Base-by-base conservation (phyloP, 805 yeast species). In the Wickerhamomyces subpelliculosus region DNA sequence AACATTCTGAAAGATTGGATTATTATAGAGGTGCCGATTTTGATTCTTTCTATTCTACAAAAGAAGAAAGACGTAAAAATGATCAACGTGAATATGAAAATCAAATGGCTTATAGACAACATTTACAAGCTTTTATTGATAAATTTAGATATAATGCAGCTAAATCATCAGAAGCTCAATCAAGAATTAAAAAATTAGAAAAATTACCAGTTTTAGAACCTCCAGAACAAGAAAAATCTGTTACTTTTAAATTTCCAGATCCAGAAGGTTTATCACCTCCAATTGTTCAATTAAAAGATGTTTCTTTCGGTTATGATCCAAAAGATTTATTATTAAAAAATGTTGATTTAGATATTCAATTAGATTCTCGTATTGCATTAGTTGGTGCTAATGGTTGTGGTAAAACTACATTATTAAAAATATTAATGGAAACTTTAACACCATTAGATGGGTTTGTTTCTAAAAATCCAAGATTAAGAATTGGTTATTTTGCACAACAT, bases 311-410 rank as follows among this genome's bases (percentile, higher is more conserved):
- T 33, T 93, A 93, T 60, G 62, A 66, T 34, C 79, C 83, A 7
- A 66, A 68, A 3, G 78, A 78, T 39, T 64, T 86, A 23, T 62
- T 89, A 41, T 64, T 90, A 46, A 70, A 72, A 23, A 68, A 86
- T 49, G 97, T 89, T 30, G 95, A 89, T 48, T 61, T 93, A 44
- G 95, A 87, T 48, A 86, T 93, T 38, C 95, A 86, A 61, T 71
- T 90, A 85, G 85, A 89, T 53, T 88, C 97, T 1, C 75, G 99
- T 61, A 84, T 93, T 52, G 98, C 97, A 0, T 70, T 93, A 43
- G 96, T 93, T 42, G 99, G 99, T 73, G 97, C 97, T 43, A 93
- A 93, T 60, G 99, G 99, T 68, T 86, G 96, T 57, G 99, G 99
- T 84, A 93, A 93, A 62, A 89, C 98, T 10, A 93, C 99, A 3